Conservation (phyloP, 116 monocot genomes). For the Dioscorea cayenensis region DNA sequence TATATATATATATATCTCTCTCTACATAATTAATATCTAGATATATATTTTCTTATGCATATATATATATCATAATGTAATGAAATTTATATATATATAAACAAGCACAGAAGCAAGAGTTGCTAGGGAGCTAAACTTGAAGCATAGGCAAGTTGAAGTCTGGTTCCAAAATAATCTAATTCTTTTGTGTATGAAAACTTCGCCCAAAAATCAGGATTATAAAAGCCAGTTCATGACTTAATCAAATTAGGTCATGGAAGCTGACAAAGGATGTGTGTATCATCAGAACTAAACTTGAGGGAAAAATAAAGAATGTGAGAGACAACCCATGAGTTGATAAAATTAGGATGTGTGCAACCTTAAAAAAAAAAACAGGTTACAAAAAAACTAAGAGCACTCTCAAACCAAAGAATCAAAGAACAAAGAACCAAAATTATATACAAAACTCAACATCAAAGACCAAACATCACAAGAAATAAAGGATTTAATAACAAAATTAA, state of each 20-base stretch:
- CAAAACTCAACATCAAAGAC: no score
- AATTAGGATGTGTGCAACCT: no score
- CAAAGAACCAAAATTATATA: no score
- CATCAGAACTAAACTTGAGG: no score
- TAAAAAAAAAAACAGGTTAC: not conserved
- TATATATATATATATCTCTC: not conserved
- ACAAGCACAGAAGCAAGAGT: constrained; percentile 15
- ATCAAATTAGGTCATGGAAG: no score
- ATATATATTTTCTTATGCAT: not conserved
- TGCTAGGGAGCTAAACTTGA: constrained; percentile 3
- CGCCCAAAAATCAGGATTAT: no score
- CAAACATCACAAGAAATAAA: not conserved
- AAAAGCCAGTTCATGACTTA: no score
- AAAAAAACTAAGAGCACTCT: not conserved
- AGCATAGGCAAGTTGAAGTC: constrained; percentile 16
- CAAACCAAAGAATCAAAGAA: no score
- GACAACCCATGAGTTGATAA: no score
- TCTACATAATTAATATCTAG: not conserved
- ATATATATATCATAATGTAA: not conserved
- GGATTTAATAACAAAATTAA: not conserved
- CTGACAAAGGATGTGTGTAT: no score
- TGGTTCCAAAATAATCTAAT: constrained; percentile 25
- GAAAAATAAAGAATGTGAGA: no score
- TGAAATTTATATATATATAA: not conserved
- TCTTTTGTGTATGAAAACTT: no score